Evolutionary conservation across 1,284 basidiomycete genomes (phyloP), one percentile per base, ranked within the genome.

Genomic region (Cystobasidium slooffiae): DNA sequence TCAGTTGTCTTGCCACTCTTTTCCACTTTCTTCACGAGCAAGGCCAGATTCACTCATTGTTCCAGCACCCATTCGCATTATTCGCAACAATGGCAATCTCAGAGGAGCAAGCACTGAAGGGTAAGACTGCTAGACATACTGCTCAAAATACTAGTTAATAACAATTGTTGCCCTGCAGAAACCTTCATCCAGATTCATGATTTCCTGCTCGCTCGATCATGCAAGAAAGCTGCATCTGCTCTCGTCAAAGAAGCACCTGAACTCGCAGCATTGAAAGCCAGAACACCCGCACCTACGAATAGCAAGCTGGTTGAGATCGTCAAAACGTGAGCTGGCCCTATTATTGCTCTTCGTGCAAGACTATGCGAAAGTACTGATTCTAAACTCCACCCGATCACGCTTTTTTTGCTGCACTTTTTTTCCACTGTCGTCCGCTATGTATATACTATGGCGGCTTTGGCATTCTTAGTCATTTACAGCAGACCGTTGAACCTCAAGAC

Each of bases 161-260:
- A 49, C 46, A 49, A n/a, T 4, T 20, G 31, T 52, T 10, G 46
- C 16, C 37, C n/a, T 10, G 6, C 55, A 69, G 68, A 69, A 31
- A 69, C 69, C 59, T 72, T 72, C 84, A 85, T 87, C 77, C 83
- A 91, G 72, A 87, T 92, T 72, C 86, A 91, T 79, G 83, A 87
- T n/a, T 92, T 92, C 82, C 84, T 92, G 49, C 84, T 81, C 72
- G 86, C 87, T 78, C 87, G 85, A 63, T 84, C 86, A 0, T 89
- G 91, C 79, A 79, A 80, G 37, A 90, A 90, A 79, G 88, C 87
- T 31, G 76, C 77, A 7, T 55, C 68, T 8, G 73, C 77, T 0
- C 75, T 79, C 41, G 52, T 73, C 67, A 78, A 78, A 56, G 78
- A 79, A 47, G 75, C 78, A n/a, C 66, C 56, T 62, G 31, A 68